Percentiles rank a stretch among this genome's conserved stretches.
Conservation (phyloP, 2,329 filamentous ascomycete species). For the Trichoderma simmonsii region DNA sequence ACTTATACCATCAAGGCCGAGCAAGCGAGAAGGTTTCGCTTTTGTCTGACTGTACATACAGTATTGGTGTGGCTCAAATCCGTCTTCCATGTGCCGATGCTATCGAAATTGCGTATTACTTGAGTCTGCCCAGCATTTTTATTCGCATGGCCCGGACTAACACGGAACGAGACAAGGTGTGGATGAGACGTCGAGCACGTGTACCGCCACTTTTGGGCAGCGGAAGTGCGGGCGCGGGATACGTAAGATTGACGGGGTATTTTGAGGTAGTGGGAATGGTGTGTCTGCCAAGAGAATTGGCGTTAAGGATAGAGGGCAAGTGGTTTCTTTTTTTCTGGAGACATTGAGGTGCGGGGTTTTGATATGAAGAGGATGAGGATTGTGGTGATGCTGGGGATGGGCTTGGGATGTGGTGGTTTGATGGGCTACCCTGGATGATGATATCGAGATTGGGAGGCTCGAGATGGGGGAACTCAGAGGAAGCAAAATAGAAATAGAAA, state of each 20-base stretch:
- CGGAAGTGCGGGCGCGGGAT: constrained; percentile 1
- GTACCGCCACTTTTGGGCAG: constrained; percentile 5
- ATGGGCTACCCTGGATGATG: not conserved
- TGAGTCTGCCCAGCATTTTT: not conserved
- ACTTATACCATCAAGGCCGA: not conserved
- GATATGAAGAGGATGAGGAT: not conserved
- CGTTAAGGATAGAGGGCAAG: not conserved
- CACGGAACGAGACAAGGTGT: not conserved
- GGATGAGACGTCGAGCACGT: constrained; percentile 1
- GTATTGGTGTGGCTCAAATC: not conserved
- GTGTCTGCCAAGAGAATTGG: constrained; percentile 13
- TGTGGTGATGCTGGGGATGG: not conserved
- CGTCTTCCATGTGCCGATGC: not conserved
- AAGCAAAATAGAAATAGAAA: not conserved
- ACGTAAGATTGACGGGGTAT: constrained; percentile 15
- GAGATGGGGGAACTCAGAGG: not conserved
- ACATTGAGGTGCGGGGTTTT: not conserved
- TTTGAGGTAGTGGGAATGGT: not conserved
- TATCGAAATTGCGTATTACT: not conserved
- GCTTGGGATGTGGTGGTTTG: not conserved
- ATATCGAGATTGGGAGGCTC: not conserved
- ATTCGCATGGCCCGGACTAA: not conserved
- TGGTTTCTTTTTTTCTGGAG: not conserved
- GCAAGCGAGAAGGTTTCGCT: not conserved
- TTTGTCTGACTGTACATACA: not conserved